phyloP scores from a whole-genome alignment of 2,329 filamentous ascomycete genomes.

The Botrytis porri region DNA sequence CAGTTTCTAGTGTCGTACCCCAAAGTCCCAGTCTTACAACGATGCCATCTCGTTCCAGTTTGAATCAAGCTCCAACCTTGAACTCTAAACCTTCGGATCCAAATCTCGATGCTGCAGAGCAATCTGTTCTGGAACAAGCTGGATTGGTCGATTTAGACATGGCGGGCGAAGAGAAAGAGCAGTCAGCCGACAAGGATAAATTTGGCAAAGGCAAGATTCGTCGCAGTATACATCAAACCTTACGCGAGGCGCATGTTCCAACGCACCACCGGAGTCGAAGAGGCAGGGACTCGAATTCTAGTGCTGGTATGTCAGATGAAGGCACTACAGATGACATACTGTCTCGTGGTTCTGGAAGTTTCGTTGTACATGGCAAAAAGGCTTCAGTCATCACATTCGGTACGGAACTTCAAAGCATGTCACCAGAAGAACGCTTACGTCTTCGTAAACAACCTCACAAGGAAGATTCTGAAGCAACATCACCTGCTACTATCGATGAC shows the following conservation, averaged over 20 bases:
- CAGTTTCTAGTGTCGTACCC: constrained; percentile 44
- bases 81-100: constrained; percentile 19
- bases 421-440: constrained; percentile 68
- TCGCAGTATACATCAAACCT: constrained; percentile 82
- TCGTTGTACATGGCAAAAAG: constrained; percentile 97
- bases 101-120: constrained; percentile 59
- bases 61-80: constrained; percentile 39
- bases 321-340: constrained; percentile 62
- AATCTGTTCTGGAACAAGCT: constrained; percentile 63
- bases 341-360: constrained; percentile 77
- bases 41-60: constrained; percentile 39
- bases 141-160: constrained; percentile 56
- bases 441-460: constrained; percentile 54
- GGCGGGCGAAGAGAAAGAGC: constrained; percentile 40
- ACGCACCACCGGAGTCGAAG: constrained; percentile 70
- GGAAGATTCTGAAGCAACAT: constrained; percentile 37
- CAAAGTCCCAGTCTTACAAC: constrained; percentile 30
- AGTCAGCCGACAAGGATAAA: constrained; percentile 36
- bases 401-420: constrained; percentile 78
- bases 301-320: constrained; percentile 47
- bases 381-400: constrained; percentile 96
- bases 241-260: constrained; percentile 72
- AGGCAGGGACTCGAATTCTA: constrained; percentile 69
- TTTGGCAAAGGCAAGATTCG: constrained; percentile 55
- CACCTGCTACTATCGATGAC: constrained; percentile 37